Evolutionary conservation across 106 monocot genomes (phyloP).

Genomic region (Vanilla planifolia): DNA sequence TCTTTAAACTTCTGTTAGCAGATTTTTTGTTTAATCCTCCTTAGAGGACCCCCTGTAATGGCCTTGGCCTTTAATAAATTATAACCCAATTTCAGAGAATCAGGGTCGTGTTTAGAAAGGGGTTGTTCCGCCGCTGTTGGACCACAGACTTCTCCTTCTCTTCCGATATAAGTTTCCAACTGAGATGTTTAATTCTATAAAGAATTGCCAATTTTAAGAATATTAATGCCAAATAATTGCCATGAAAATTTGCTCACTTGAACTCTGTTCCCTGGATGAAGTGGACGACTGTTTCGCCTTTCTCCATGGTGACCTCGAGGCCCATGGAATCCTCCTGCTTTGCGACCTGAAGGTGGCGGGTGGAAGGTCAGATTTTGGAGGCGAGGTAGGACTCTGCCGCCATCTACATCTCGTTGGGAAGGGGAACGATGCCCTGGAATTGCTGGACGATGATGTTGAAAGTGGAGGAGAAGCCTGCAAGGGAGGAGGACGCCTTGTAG

Average conservation of each 20-base stretch:
- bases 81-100: no score
- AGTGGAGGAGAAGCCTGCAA: constrained; percentile 3
- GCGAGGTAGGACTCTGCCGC: constrained; percentile 15
- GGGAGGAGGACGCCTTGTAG: neutral
- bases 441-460: constrained; percentile 13
- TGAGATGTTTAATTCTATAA: no score
- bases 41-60: no score
- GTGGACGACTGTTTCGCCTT: constrained; percentile 9
- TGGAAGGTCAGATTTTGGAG: neutral
- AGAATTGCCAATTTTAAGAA: no score
- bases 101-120: no score
- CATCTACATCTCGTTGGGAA: constrained; percentile 12
- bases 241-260: no score
- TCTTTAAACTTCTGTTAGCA: no score
- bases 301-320: neutral
- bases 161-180: neutral
- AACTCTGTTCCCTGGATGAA: constrained; percentile 9
- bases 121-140: neutral
- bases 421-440: constrained; percentile 8
- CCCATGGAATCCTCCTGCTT: constrained; percentile 4
- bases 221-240: no score
- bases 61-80: no score
- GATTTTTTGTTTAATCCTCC: no score
- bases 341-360: constrained; percentile 3
- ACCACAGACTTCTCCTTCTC: neutral